Evolutionary conservation across 352 stramenopile genomes (phyloP).

Genomic region (Phytophthora sansomeana): DNA sequence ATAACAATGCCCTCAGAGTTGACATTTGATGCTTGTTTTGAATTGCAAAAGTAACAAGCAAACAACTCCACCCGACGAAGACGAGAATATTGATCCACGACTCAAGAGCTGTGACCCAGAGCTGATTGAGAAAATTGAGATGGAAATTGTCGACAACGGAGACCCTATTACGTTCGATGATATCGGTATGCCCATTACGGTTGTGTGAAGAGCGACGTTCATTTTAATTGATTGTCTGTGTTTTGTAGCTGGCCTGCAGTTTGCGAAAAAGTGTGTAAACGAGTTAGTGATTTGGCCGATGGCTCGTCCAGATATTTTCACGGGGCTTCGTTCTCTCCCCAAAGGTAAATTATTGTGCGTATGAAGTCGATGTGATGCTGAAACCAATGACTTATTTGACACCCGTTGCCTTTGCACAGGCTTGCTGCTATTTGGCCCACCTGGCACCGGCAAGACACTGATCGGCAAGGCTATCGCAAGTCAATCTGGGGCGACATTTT

Average conservation of each 20-base stretch:
- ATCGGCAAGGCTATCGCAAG: constrained; percentile 99
- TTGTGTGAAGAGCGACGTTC: neutral
- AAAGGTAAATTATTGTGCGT: constrained; percentile 61
- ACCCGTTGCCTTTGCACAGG: constrained; percentile 48
- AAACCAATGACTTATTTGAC: neutral
- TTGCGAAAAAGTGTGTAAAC: constrained; percentile 98
- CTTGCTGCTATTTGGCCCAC: constrained; percentile 95
- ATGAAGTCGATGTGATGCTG: neutral
- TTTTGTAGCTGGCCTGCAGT: constrained; percentile 91
- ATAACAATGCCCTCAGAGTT: neutral
- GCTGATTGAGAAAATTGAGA: constrained; percentile 96
- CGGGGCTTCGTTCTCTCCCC: constrained; percentile 92
- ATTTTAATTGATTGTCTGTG: constrained; percentile 1
- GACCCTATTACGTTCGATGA: constrained; percentile 97
- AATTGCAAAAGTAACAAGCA: constrained; percentile 26
- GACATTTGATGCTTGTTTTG: neutral
- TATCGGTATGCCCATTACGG: constrained; percentile 79
- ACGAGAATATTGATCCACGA: constrained; percentile 93
- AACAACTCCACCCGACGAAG: constrained; percentile 30
- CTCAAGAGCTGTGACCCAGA: constrained; percentile 95
- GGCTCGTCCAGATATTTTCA: constrained; percentile 98
- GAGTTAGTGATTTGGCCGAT: constrained; percentile 99
- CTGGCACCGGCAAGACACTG: constrained; percentile 97
- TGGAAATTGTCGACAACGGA: constrained; percentile 97
- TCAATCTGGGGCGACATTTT: constrained; percentile 98